These are phyloP conservation scores for Sedum album DNA, from an alignment of 164 flowering plant species.

Conservation along the genomic window DNA sequence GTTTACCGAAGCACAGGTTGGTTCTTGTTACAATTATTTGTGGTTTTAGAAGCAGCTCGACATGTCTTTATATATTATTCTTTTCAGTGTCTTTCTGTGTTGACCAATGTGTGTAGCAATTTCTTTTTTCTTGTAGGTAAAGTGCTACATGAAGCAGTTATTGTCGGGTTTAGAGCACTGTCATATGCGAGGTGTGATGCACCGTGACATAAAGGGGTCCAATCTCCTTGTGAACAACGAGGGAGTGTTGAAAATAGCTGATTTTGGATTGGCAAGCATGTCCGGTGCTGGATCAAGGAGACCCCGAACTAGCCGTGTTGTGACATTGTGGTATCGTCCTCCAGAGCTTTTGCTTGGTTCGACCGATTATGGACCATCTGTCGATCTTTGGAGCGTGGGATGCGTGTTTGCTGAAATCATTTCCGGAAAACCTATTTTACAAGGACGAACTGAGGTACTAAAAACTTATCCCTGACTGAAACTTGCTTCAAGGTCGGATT, in stretches of 20 bases:
- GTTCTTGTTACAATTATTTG: too few species aligned
- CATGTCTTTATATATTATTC: too few species aligned
- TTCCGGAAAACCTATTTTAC: constrained; percentile 68
- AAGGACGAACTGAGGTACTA: constrained; percentile 94
- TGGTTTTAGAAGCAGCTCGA: too few species aligned
- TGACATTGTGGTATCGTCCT: constrained; percentile 97
- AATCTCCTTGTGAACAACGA: constrained; percentile 85
- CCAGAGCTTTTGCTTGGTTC: constrained; percentile 92
- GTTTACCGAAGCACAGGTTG: constrained; percentile 61
- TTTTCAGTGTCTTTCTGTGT: too few species aligned
- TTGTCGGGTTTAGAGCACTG: constrained; percentile 88
- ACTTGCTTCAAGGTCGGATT: too few species aligned
- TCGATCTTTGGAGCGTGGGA: constrained; percentile 98
- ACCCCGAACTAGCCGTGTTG: constrained; percentile 92
- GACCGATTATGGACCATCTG: constrained; percentile 76
- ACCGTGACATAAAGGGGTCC: constrained; percentile 92
- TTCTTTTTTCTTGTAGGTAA: constrained; percentile 33
- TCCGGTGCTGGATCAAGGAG: constrained; percentile 34
- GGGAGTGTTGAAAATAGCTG: constrained; percentile 83
- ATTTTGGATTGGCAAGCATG: constrained; percentile 91
- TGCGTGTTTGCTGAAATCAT: constrained; percentile 89
- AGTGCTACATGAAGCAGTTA: constrained; percentile 85
- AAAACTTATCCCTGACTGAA: too few species aligned
- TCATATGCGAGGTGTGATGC: constrained; percentile 86
- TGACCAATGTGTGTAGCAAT: too few species aligned